Evolutionary conservation across 306 rosid species (phyloP), one percentile per base, ranked within the genome.

Genomic region (Rubus idaeus): DNA sequence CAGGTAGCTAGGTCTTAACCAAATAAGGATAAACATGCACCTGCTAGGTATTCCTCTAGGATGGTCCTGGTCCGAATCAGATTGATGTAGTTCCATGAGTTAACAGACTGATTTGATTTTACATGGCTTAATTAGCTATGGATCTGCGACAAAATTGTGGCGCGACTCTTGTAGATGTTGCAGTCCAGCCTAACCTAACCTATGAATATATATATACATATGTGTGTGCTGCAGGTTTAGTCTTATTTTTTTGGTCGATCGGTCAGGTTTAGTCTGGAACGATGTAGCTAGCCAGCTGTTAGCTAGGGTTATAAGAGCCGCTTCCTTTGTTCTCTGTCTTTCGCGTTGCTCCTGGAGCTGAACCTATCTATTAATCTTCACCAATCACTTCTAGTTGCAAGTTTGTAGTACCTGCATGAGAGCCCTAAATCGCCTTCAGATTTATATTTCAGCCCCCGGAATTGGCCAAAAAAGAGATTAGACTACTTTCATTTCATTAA

Each of bases 321-420:
- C 79, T 77, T 71, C 75, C 45, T 76, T 74, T 79, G 83, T 76
- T 83, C 18, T 82, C 75, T 79, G 77, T 73, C 82, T 80, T 79
- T 89, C 83, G 39, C 80, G 42, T 81, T 79, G 81, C 82, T 79
- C 73, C 75, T 84, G 39, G 39, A 45, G 61, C 66, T 30, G 52
- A 49, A 74, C 73, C 75, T 8, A 26, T 16, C 63, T 51, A 30
- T 20, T 20, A 1, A 55, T 55, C 63, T 64, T 77, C 76, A 70
- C 55, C 77, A 52, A 62, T 77, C 83, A 65, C 75, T 73, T 83
- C 81, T 79, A 46, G 61, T 77, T 81, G 68, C 83, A 77, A 77
- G 81, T 81, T 85, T 83, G 78, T 79, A 83, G 85, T 79, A 84
- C 79, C 91, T 23, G 26, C 26, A 23, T 87, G 91, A 76, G 79